phyloP scores from a whole-genome alignment of 345 rosid genomes.

The Erysimum cheiranthoides region DNA sequence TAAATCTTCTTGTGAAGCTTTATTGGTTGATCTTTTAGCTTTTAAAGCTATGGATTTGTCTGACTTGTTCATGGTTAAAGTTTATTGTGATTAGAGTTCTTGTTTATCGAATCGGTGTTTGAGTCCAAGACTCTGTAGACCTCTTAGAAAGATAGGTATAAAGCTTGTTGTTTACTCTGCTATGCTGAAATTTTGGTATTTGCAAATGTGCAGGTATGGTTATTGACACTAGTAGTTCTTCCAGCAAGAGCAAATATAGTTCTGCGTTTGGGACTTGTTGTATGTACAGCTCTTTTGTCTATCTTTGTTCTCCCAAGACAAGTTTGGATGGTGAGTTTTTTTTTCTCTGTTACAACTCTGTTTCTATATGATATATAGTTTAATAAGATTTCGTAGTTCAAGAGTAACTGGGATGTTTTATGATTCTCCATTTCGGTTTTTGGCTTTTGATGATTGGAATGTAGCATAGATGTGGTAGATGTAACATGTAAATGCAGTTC shows the following conservation, averaged over 20 bases:
- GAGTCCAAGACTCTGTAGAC: background rate
- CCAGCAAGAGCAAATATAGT: slow-evolving; percentile 82
- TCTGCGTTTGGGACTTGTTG: slow-evolving; percentile 82
- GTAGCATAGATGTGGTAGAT: slow-evolving; percentile 10
- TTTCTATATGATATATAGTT: background rate
- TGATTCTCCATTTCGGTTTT: background rate
- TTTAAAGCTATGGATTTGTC: too few relatives aligned
- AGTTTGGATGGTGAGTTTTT: slow-evolving; percentile 73
- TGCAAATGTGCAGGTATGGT: slow-evolving; percentile 77
- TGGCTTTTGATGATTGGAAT: background rate
- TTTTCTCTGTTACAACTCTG: slow-evolving; percentile 1
- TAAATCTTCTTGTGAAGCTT: too few relatives aligned
- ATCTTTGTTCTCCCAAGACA: slow-evolving; percentile 69
- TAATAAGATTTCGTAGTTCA: background rate
- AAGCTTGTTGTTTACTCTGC: slow-evolving; percentile 9
- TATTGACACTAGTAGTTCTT: slow-evolving; percentile 80
- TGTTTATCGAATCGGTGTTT: background rate
- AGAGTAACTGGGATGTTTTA: background rate
- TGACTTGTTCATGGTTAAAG: too few relatives aligned
- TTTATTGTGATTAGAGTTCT: too few relatives aligned
- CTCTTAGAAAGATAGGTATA: background rate
- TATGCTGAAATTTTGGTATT: slow-evolving; percentile 1
- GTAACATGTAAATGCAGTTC: background rate
- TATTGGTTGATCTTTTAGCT: too few relatives aligned
- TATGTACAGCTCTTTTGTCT: slow-evolving; percentile 68